Percentiles rank a stretch among this genome's conserved stretches.
Evolutionary conservation across 1,284 basidiomycete species (phyloP).

Genomic region (Meira miltonrushii): DNA sequence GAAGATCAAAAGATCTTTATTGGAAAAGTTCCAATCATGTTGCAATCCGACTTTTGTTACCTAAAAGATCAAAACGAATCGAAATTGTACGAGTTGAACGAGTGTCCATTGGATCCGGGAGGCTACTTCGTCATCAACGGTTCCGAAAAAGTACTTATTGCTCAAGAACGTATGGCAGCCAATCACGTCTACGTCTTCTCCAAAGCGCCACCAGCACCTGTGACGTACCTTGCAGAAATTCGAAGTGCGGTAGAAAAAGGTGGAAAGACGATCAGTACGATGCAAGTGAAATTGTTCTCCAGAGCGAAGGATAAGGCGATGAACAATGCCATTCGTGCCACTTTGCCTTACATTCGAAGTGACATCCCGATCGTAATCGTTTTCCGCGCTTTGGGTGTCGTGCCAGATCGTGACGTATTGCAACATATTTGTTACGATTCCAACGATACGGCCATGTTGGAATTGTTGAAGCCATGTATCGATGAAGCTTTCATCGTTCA

Average conservation of each 20-base stretch:
- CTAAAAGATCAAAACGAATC: slow-evolving; percentile 72
- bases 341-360: slow-evolving; percentile 94
- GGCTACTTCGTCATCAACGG: slow-evolving; percentile 99
- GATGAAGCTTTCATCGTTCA: slow-evolving; percentile 98
- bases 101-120: slow-evolving; percentile 90
- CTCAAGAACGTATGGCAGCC: slow-evolving; percentile 98
- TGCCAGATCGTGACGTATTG: slow-evolving; percentile 93
- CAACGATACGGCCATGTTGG: slow-evolving; percentile 90
- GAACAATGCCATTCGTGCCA: slow-evolving; percentile 85
- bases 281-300: slow-evolving; percentile 96
- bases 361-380: slow-evolving; percentile 99
- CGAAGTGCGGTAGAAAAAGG: slow-evolving; percentile 96
- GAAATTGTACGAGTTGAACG: slow-evolving; percentile 82
- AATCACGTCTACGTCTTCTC: slow-evolving; percentile 99
- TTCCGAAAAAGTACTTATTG: slow-evolving; percentile 98
- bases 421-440: slow-evolving; percentile 98
- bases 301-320: slow-evolving; percentile 79
- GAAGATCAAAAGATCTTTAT: slow-evolving; percentile 78
- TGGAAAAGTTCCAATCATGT: slow-evolving; percentile 97
- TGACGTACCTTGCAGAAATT: slow-evolving; percentile 94
- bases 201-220: slow-evolving; percentile 91
- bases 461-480: slow-evolving; percentile 97
- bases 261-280: slow-evolving; percentile 95
- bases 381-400: slow-evolving; percentile 94
- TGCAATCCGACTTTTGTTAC: slow-evolving; percentile 91